Evolutionary conservation across 108 stramenopile genomes (phyloP).

Genomic region (Discostella stelligeroides): DNA sequence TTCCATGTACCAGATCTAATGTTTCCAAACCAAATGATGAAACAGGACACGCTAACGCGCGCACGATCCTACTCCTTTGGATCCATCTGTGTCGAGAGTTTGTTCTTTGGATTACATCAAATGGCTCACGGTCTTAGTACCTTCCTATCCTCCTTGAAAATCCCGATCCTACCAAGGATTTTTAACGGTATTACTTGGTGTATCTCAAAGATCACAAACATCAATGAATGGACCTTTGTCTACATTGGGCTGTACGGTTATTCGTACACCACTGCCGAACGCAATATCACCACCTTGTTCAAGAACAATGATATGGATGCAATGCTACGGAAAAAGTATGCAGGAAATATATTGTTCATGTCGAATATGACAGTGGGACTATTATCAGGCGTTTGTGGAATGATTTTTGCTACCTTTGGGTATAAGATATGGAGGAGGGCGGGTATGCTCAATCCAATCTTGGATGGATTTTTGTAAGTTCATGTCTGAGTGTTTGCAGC

Average conservation of each 20-base stretch:
- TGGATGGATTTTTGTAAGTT: constrained; percentile 46
- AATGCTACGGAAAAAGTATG: constrained; percentile 60
- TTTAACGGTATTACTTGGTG: neutral
- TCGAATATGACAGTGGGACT: constrained; percentile 51
- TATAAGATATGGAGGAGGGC: constrained; percentile 27
- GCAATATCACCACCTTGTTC: constrained; percentile 67
- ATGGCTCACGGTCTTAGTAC: constrained; percentile 65
- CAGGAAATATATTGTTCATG: constrained; percentile 58
- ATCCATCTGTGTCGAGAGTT: constrained; percentile 77
- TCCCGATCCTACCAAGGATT: constrained; percentile 3
- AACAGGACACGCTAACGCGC: constrained; percentile 46
- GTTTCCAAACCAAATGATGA: neutral
- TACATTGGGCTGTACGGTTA: constrained; percentile 84
- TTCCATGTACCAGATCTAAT: too few species aligned
- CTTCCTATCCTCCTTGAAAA: constrained; percentile 14
- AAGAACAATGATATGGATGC: constrained; percentile 63
- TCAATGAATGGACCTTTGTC: constrained; percentile 23
- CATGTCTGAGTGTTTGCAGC: constrained; percentile 22
- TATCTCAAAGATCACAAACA: neutral
- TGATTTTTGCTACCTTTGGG: constrained; percentile 41
- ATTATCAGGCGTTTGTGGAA: constrained; percentile 52
- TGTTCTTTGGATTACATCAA: constrained; percentile 70
- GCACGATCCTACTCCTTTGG: constrained; percentile 69
- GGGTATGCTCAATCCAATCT: constrained; percentile 22
- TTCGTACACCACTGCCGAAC: constrained; percentile 60